These are phyloP conservation scores for Blastobotrys serpentis DNA, from an alignment of 1,139 yeast genomes.

Conservation along the genomic window DNA sequence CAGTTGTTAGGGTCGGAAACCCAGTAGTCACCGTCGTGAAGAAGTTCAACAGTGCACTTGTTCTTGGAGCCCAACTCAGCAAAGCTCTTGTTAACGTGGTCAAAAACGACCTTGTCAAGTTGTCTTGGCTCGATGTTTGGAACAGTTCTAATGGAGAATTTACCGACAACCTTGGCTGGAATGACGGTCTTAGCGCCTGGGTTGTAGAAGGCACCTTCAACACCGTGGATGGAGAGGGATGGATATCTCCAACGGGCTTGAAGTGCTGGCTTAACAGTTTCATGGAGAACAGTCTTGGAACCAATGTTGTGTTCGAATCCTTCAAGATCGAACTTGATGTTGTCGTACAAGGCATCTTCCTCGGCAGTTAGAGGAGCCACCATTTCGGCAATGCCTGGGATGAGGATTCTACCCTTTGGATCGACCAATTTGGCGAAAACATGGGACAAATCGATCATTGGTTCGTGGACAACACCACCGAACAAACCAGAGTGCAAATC, in stretches of 20 bases:
- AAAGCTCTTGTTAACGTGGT: slow-evolving; percentile 66
- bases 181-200: slow-evolving; percentile 98
- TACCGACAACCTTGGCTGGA: slow-evolving; percentile 91
- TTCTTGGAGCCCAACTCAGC: slow-evolving; percentile 73
- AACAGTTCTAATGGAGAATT: slow-evolving; percentile 95
- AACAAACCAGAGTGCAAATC: slow-evolving; percentile 97
- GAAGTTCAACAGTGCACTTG: slow-evolving; percentile 64
- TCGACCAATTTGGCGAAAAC: slow-evolving; percentile 70
- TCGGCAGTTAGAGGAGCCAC: slow-evolving; percentile 84
- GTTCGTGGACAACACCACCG: slow-evolving; percentile 97
- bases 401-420: slow-evolving; percentile 72
- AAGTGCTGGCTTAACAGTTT: slow-evolving; percentile 76
- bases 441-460: slow-evolving; percentile 88
- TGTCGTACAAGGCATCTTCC: slow-evolving; percentile 77
- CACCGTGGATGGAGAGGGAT: slow-evolving; percentile 91
- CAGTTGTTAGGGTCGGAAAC: slow-evolving; percentile 91
- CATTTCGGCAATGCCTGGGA: slow-evolving; percentile 90
- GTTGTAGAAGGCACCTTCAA: slow-evolving; percentile 95
- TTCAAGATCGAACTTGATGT: slow-evolving; percentile 77
- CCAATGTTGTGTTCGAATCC: slow-evolving; percentile 91
- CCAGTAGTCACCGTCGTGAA: slow-evolving; percentile 97
- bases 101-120: slow-evolving; percentile 73
- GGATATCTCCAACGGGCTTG: slow-evolving; percentile 99
- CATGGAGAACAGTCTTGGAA: slow-evolving; percentile 74
- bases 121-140: slow-evolving; percentile 84